Evolutionary conservation across 441 rosid genomes (phyloP).

Genomic region (Gossypium gossypioides): DNA sequence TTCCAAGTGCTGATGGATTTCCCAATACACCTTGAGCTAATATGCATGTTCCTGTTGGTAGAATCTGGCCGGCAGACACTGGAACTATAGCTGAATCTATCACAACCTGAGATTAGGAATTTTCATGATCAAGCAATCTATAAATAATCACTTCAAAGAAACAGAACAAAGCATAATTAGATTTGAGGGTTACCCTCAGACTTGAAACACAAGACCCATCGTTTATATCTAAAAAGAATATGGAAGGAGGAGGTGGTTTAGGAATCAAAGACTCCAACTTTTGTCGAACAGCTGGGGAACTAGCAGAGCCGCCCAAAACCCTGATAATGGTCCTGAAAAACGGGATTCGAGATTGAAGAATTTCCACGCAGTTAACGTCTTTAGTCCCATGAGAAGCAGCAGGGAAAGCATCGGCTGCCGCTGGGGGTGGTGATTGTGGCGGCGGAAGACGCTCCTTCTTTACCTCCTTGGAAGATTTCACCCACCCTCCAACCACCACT

Average conservation of each 20-base stretch:
- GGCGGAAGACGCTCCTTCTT: conserved; percentile 29
- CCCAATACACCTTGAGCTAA: conserved; percentile 55
- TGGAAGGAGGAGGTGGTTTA: conserved; percentile 26
- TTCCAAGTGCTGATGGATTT: conserved; percentile 21
- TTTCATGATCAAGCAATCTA: not conserved
- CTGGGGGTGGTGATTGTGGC: conserved; percentile 12
- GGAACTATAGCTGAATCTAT: conserved; percentile 45
- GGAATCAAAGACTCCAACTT: conserved; percentile 31
- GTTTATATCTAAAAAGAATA: conserved; percentile 34
- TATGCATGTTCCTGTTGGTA: conserved; percentile 55
- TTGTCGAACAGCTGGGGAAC: conserved; percentile 23
- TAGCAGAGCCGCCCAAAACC: conserved; percentile 38
- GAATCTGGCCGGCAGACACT: conserved; percentile 35
- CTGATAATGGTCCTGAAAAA: conserved; percentile 46
- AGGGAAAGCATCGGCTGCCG: not conserved
- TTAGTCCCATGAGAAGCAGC: conserved; percentile 9
- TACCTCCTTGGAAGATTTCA: conserved; percentile 53
- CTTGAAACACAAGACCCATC: conserved; percentile 61
- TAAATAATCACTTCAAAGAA: not conserved
- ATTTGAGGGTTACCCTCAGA: conserved; percentile 41
- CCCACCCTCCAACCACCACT: conserved; percentile 82
- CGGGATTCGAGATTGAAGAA: conserved; percentile 56
- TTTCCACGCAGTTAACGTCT: conserved; percentile 50
- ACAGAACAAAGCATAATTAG: not conserved
- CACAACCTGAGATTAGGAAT: conserved; percentile 38